Evolutionary conservation across 2,329 filamentous ascomycete genomes (phyloP).

Genomic region (Zymoseptoria ardabiliae): DNA sequence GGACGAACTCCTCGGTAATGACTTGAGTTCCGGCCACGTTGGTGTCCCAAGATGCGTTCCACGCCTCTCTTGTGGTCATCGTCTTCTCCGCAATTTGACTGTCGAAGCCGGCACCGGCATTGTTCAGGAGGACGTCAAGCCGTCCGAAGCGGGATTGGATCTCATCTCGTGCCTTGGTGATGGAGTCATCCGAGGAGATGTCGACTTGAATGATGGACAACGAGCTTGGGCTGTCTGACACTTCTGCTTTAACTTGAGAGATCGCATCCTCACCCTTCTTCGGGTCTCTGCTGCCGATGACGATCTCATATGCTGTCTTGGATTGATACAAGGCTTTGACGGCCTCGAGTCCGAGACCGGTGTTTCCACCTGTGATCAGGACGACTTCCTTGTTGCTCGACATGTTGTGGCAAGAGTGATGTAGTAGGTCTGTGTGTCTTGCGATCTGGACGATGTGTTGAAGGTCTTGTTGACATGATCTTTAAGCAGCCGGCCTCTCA

Average conservation of each 20-base stretch:
- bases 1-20: conserved; percentile 30
- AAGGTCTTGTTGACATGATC: too few relatives aligned
- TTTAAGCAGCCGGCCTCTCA: too few relatives aligned
- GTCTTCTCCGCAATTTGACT: conserved; percentile 22
- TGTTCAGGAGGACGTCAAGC: conserved; percentile 51
- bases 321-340: conserved; percentile 49
- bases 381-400: conserved; percentile 35
- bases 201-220: conserved; percentile 47
- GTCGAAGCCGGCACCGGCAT: conserved; percentile 48
- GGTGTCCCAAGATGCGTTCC: conserved; percentile 31
- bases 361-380: conserved; percentile 52
- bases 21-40: conserved; percentile 36
- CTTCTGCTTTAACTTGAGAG: conserved; percentile 34
- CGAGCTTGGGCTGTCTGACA: conserved; percentile 35
- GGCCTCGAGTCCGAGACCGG: conserved; percentile 52
- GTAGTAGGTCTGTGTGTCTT: background rate
- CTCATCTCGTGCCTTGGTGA: conserved; percentile 39
- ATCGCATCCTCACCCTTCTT: conserved; percentile 47
- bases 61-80: conserved; percentile 31
- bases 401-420: conserved; percentile 1
- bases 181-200: conserved; percentile 46
- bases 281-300: conserved; percentile 48
- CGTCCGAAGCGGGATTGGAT: conserved; percentile 38
- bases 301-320: conserved; percentile 44
- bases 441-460: too few relatives aligned